Evolutionary conservation across 2,329 filamentous ascomycete species (phyloP).

Genomic region (Colletotrichum liriopes): DNA sequence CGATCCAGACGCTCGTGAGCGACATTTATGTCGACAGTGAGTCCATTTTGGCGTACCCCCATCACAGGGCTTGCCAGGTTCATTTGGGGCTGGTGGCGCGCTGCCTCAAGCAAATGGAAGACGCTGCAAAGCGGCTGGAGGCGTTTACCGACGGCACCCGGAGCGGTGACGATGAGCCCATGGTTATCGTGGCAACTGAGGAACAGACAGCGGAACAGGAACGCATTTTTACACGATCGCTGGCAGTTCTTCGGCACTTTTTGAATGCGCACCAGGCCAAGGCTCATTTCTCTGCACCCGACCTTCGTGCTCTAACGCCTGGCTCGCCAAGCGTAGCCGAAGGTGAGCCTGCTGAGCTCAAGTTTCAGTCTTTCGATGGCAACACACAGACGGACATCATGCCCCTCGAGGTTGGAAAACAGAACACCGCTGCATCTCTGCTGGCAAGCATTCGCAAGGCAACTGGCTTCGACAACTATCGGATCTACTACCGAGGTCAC

Average conservation of each 20-base stretch:
- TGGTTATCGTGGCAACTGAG: slow-evolving; percentile 66
- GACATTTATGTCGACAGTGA: slow-evolving; percentile 78
- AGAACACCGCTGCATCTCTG: slow-evolving; percentile 80
- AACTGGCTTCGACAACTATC: slow-evolving; percentile 84
- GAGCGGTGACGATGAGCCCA: slow-evolving; percentile 66
- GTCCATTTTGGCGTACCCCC: slow-evolving; percentile 65
- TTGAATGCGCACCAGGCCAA: slow-evolving; percentile 76
- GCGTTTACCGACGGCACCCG: slow-evolving; percentile 59
- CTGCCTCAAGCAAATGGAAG: slow-evolving; percentile 79
- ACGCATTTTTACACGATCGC: slow-evolving; percentile 76
- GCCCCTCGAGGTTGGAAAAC: slow-evolving; percentile 75
- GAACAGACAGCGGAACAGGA: slow-evolving; percentile 69
- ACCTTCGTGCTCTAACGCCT: slow-evolving; percentile 68
- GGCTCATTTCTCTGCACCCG: slow-evolving; percentile 72
- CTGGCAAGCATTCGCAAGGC: slow-evolving; percentile 76
- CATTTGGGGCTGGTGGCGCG: slow-evolving; percentile 82
- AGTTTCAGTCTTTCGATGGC: slow-evolving; percentile 82
- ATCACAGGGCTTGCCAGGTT: slow-evolving; percentile 66
- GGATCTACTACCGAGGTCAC: slow-evolving; percentile 79
- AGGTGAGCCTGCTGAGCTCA: slow-evolving; percentile 77
- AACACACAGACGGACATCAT: slow-evolving; percentile 72
- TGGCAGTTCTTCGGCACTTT: slow-evolving; percentile 79
- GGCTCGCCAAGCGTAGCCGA: slow-evolving; percentile 67
- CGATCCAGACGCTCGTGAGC: slow-evolving; percentile 79
- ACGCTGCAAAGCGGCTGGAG: slow-evolving; percentile 73